Base-by-base conservation (phyloP, 2,329 filamentous ascomycete species). In the Paraconiothyrium sp. region DNA sequence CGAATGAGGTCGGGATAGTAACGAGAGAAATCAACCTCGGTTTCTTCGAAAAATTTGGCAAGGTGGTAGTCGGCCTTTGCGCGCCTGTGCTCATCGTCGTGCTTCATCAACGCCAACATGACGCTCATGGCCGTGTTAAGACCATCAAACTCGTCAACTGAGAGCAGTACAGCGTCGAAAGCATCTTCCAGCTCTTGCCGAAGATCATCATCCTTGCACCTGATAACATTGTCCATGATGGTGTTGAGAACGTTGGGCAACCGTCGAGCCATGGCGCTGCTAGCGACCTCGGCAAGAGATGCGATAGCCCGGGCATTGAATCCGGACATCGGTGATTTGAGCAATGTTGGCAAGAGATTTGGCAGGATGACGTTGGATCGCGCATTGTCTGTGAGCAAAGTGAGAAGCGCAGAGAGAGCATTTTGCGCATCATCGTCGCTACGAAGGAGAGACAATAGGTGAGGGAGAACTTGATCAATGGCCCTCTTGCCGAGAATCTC, bases 1-100 rank as follows among this genome's bases (percentile, higher is more conserved):
- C 94, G 91, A 72, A 99, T 93, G 57, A 99, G 91, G 72, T 99
- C 94, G 74, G 94, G 94, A 78, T 97, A 93, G 83, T 98, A 99
- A 54, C 94, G 87, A 32, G 94, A 97, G 80, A 96, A 97, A 80
- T 99, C 95, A 32, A 97, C 86, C 27, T 91, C 88, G 9, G 92
- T 86, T 55, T 88, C 84, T 0, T 89, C 83, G 76, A 98, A 98
- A 86, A 98, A 99, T 64, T 88, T 92, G 63, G 91, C 89, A 60
- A 99, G 83, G 72, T 97, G 94, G 47, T 85, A 83, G 51, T 92
- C 92, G 10, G 93, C 93, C 57, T 88, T 87, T 35, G 92, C 89
- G 67, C 96, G 89, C 79, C 90, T 92, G 61, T 86, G 88, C 78
- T 99, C 93, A 75, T 99, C 94, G 39, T 97, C 93, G 72, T 98